Evolutionary conservation across 192 early-diverging fungal species (phyloP).

Genomic region (Coemansia reversa): DNA sequence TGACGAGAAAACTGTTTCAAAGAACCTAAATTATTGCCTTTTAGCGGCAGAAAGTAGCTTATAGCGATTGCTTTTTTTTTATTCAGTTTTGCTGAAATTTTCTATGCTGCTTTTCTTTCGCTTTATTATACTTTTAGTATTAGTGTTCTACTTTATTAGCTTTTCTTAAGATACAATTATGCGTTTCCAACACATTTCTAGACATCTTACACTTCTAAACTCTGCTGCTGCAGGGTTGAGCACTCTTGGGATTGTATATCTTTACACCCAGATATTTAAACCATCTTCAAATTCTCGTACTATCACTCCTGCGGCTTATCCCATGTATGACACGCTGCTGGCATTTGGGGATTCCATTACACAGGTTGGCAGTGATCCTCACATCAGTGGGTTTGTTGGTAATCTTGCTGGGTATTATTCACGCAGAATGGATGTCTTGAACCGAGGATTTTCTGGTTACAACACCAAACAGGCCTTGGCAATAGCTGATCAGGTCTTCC

Average conservation of each 20-base stretch:
- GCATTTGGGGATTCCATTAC: constrained; percentile 44
- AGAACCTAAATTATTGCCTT: too few species aligned
- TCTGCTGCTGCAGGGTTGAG: too few species aligned
- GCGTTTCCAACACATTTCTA: too few species aligned
- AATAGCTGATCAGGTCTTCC: constrained; percentile 59
- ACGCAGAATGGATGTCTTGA: constrained; percentile 72
- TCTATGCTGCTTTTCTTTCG: neutral
- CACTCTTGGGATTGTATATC: too few species aligned
- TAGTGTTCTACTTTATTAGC: neutral
- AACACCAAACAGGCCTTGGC: constrained; percentile 65
- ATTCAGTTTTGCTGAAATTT: too few species aligned
- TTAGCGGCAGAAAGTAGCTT: too few species aligned
- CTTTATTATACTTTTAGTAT: neutral
- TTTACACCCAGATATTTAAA: too few species aligned
- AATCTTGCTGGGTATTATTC: constrained; percentile 58
- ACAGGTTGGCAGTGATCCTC: constrained; percentile 21
- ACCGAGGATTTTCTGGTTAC: constrained; percentile 78
- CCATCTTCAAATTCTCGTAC: too few species aligned
- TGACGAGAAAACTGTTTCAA: too few species aligned
- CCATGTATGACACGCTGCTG: constrained; percentile 26
- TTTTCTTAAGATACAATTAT: too few species aligned
- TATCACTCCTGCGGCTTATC: neutral
- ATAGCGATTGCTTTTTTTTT: too few species aligned
- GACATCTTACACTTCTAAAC: too few species aligned
- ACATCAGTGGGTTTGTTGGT: constrained; percentile 53